Evolutionary conservation across 371 early-diverging fungal genomes (phyloP).

Genomic region (Mortierella polycephala): DNA sequence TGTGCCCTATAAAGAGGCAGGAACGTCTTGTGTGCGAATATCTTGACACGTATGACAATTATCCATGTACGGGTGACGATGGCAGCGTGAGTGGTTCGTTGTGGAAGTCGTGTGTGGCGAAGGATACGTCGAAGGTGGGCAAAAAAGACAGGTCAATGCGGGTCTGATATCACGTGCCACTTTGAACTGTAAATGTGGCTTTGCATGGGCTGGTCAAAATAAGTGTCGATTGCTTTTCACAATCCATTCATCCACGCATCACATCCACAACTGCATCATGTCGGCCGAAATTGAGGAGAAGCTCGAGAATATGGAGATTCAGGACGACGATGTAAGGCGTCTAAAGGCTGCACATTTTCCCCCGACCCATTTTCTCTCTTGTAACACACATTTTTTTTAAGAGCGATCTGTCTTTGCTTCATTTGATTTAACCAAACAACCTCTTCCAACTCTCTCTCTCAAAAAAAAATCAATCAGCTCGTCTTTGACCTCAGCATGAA

Average conservation of each 20-base stretch:
- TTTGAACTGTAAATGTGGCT: constrained; percentile 1
- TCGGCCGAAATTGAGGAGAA: constrained; percentile 51
- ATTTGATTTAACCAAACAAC: background rate
- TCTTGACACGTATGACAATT: background rate
- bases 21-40: no score
- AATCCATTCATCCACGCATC: constrained; percentile 7
- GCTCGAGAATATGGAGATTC: constrained; percentile 51
- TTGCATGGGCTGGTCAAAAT: constrained; percentile 11
- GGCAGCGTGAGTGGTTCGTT: no score
- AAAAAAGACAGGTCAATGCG: no score
- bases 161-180: constrained; percentile 9
- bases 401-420: background rate
- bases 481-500: constrained; percentile 61
- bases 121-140: no score
- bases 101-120: background rate
- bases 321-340: constrained; percentile 44
- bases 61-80: background rate
- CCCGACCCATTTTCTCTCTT: no score
- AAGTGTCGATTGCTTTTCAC: constrained; percentile 3
- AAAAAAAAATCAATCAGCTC: no score
- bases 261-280: constrained; percentile 30
- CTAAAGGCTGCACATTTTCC: no score
- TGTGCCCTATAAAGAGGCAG: no score
- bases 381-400: background rate
- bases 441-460: no score